These are phyloP conservation scores for Kluyveromyces wickerhamii DNA, from an alignment of 805 yeast species.

Conservation along the genomic window DNA sequence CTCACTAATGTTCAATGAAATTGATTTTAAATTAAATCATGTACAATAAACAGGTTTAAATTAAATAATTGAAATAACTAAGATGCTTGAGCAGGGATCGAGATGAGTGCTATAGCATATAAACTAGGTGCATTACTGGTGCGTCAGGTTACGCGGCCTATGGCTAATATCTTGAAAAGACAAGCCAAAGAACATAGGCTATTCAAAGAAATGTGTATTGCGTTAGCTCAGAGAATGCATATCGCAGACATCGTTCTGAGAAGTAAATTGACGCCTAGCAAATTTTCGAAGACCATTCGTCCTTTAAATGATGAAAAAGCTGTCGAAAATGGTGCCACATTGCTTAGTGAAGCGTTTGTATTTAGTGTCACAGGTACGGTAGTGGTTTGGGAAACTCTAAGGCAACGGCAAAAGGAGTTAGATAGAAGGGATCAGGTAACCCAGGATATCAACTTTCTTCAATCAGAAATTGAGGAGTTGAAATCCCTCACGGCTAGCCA, in stretches of 20 bases:
- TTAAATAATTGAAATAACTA: too few relatives aligned
- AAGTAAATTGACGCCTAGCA: conserved; percentile 37
- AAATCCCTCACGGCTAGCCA: conserved; percentile 21
- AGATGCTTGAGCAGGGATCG: too few relatives aligned
- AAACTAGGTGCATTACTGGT: conserved; percentile 11
- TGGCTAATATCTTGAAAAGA: conserved; percentile 50
- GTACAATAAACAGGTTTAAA: too few relatives aligned
- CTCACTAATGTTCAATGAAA: not conserved
- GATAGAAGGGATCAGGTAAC: conserved; percentile 54
- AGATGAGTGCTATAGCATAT: conserved; percentile 15
- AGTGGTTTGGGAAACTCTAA: conserved; percentile 60
- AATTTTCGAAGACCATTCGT: conserved; percentile 42
- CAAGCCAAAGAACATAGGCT: conserved; percentile 67
- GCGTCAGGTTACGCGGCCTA: conserved; percentile 16
- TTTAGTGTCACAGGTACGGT: conserved; percentile 75
- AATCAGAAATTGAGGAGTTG: conserved; percentile 58
- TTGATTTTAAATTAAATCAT: too few relatives aligned
- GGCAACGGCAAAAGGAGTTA: conserved; percentile 58
- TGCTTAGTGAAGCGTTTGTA: conserved; percentile 68
- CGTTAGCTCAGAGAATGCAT: conserved; percentile 66
- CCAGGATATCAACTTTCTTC: conserved; percentile 65
- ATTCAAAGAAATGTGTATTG: conserved; percentile 56
- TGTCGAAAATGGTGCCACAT: conserved; percentile 72
- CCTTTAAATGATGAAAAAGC: conserved; percentile 81
- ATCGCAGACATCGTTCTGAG: conserved; percentile 55